Base-by-base conservation (phyloP, 495 filamentous ascomycete genomes). In the Darksidea phi region DNA sequence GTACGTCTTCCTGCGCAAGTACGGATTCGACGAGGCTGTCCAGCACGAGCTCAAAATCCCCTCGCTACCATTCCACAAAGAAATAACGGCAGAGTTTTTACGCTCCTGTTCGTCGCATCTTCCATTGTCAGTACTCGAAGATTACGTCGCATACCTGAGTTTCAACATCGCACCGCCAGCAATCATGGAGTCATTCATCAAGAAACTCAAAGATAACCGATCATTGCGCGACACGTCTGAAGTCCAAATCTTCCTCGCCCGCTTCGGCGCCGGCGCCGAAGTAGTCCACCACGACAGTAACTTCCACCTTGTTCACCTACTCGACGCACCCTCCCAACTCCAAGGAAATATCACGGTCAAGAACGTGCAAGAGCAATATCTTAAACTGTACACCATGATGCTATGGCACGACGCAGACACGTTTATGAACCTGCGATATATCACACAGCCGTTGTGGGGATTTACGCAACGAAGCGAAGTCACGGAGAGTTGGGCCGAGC, bases 161-260 rank as follows among this genome's bases (percentile, higher is more conserved):
- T 61, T 61, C 50, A 25, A 48, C 50, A 54, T 61, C 20, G 32
- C 41, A 8, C 48, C 48, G 6, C 58, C 58, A 5, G 58, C 48
- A 1, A 0, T 17, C 11, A 24, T 61, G 15, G 20, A 8, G 18
- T 24, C 38, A 7, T n/a, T 61, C 12, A 54, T 54, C 49, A 48
- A 54, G 20, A 47, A 32, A 21, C 24, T 60, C 34, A 13, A 12
- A 17, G 48, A 36, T 17, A 18, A 52, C 37, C 36, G 34, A 11
- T 15, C 23, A 1, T 36, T 60, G 6, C 24, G 15, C 11, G 46
- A 37, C n/a, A 17, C 21, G 1, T 7, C 24, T 3, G 38, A 34
- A 1, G 50, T 48, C 5, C 6, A 54, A 28, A 28, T 25, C 25
- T 61, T 49, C 41, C 49, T 61, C n/a, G 5, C 23, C 1, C 26